Conservation (phyloP, 495 filamentous ascomycete species). For the Sordaria brevicollis region DNA sequence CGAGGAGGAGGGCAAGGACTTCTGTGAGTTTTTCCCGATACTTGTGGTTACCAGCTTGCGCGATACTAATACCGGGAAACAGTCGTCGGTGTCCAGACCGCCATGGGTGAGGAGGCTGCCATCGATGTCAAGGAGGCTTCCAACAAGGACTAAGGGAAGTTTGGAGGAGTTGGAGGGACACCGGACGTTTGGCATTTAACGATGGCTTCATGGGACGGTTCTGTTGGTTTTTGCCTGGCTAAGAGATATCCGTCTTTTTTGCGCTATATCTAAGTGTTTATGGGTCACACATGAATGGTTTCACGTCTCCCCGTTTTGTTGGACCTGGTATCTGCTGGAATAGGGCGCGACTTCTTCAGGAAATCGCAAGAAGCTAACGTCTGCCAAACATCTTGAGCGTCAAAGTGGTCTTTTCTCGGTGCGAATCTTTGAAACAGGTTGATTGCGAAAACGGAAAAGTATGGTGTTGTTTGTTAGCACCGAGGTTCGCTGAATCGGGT, state of each 20-base stretch:
- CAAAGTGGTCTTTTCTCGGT: neutral
- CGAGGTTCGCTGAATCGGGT: neutral
- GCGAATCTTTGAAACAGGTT: neutral
- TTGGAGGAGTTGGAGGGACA: slow-evolving; percentile 6
- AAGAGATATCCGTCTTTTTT: slow-evolving; percentile 16
- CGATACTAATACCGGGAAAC: slow-evolving; percentile 13
- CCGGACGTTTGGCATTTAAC: slow-evolving; percentile 4
- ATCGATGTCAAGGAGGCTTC: slow-evolving; percentile 91
- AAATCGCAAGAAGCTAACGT: slow-evolving; percentile 20
- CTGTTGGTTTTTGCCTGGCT: slow-evolving; percentile 9
- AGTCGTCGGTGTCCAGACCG: slow-evolving; percentile 85
- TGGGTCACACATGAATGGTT: neutral
- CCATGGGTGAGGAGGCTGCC: slow-evolving; percentile 91
- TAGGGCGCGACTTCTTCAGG: slow-evolving; percentile 5
- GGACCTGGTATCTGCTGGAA: slow-evolving; percentile 4
- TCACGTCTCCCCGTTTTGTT: neutral
- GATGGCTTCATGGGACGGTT: slow-evolving; percentile 4
- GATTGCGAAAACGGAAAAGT: neutral
- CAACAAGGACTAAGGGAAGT: slow-evolving; percentile 8
- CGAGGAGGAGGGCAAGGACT: slow-evolving; percentile 52
- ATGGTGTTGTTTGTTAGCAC: neutral
- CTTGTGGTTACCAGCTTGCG: neutral
- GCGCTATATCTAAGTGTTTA: slow-evolving; percentile 13
- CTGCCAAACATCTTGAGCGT: slow-evolving; percentile 7
- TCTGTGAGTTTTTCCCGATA: slow-evolving; percentile 58